These are phyloP conservation scores for Heliocybe sulcata DNA, from an alignment of 1,284 basidiomycete species.

Conservation along the genomic window DNA sequence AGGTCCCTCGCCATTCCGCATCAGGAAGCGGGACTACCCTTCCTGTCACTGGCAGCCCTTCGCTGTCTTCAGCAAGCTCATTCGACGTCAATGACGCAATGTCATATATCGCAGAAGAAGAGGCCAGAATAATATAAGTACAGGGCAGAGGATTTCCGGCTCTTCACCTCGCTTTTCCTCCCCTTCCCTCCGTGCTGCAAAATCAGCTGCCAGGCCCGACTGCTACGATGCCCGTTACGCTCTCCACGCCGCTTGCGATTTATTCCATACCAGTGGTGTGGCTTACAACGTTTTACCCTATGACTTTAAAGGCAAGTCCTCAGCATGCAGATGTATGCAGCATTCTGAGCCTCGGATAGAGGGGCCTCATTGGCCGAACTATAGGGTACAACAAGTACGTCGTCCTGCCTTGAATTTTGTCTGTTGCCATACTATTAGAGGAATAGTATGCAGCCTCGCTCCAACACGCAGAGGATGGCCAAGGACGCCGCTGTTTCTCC, in stretches of 20 bases:
- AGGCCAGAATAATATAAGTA: too few species aligned
- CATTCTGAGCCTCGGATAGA: constrained; percentile 1
- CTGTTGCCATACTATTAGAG: not conserved
- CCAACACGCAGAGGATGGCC: constrained; percentile 8
- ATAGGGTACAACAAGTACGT: constrained; percentile 13
- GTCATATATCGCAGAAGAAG: too few species aligned
- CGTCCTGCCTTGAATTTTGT: not conserved
- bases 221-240: constrained; percentile 6
- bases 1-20: too few species aligned
- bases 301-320: constrained; percentile 8
- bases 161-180: too few species aligned
- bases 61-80: too few species aligned
- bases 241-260: constrained; percentile 10
- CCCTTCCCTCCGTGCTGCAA: too few species aligned
- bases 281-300: constrained; percentile 12
- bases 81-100: too few species aligned
- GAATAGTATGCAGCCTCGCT: constrained; percentile 10
- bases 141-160: too few species aligned
- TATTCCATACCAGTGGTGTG: constrained; percentile 14
- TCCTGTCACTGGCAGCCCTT: too few species aligned
- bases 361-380: constrained; percentile 10
- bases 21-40: too few species aligned
- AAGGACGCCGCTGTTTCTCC: constrained; percentile 8
- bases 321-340: not conserved
- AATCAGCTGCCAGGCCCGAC: not conserved